Percentiles rank a stretch among this genome's conserved stretches.
These are phyloP conservation scores for Lizonia empirigonia DNA, from an alignment of 2,329 filamentous ascomycete genomes.

Conservation along the genomic window DNA sequence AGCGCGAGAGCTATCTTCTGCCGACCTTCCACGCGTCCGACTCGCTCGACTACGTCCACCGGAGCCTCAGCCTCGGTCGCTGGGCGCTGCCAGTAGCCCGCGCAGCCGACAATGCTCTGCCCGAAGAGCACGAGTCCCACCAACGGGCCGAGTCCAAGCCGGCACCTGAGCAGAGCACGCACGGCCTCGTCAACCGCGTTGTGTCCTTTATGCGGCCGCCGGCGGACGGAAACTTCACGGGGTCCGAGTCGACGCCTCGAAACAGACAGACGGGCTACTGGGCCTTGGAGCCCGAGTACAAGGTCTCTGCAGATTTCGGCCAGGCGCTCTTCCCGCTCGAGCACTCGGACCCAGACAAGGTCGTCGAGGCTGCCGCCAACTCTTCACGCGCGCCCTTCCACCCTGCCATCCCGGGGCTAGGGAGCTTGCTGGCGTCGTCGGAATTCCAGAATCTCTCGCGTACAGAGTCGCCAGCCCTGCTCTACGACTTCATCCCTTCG, in stretches of 20 bases:
- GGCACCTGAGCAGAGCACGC: neutral
- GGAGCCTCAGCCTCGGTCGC: constrained; percentile 31
- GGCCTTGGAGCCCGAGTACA: constrained; percentile 20
- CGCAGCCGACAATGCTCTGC: neutral
- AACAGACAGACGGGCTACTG: constrained; percentile 21
- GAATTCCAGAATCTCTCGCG: constrained; percentile 14
- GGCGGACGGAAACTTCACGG: constrained; percentile 1
- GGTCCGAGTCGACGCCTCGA: neutral
- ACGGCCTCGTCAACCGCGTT: constrained; percentile 4
- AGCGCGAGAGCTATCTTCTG: constrained; percentile 22
- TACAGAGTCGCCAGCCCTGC: constrained; percentile 21
- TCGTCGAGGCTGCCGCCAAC: constrained; percentile 4
- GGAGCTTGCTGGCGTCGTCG: constrained; percentile 27
- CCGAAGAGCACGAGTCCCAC: neutral
- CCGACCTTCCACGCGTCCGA: constrained; percentile 25
- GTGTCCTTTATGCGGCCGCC: constrained; percentile 6
- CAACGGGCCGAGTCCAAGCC: neutral
- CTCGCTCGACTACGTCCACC: constrained; percentile 31
- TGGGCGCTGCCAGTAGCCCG: constrained; percentile 29
- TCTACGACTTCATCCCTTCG: constrained; percentile 33
- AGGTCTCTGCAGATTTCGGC: constrained; percentile 31
- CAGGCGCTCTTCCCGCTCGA: constrained; percentile 31
- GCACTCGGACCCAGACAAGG: constrained; percentile 1
- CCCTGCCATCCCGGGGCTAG: constrained; percentile 28
- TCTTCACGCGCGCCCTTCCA: constrained; percentile 21